Evolutionary conservation across 768 basidiomycete species (phyloP).

Genomic region (Sistotremastrum niveocremeum): DNA sequence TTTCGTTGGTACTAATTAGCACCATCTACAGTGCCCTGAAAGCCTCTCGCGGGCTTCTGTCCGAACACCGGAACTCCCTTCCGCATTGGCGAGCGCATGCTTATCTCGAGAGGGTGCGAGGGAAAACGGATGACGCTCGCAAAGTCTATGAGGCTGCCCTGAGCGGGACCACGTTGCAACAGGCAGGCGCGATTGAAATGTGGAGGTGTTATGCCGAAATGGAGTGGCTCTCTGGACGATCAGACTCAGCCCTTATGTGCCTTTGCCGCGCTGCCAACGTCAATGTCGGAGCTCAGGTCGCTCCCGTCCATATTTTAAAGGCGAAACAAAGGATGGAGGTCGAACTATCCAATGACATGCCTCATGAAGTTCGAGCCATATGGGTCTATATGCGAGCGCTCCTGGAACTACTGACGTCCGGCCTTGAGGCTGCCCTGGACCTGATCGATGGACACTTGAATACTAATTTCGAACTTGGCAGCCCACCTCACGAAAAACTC

Average conservation of each 20-base stretch:
- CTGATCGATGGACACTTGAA: slow-evolving; percentile 21
- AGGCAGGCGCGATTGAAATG: slow-evolving; percentile 28
- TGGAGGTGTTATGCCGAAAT: slow-evolving; percentile 83
- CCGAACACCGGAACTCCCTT: slow-evolving; percentile 40
- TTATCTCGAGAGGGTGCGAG: slow-evolving; percentile 53
- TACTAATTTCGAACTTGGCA: slow-evolving; percentile 10
- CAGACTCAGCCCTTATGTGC: slow-evolving; percentile 37
- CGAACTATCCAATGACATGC: slow-evolving; percentile 15
- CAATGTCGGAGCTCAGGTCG: slow-evolving; percentile 15
- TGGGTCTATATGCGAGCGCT: slow-evolving; percentile 57
- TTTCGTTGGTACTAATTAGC: slow-evolving; percentile 5
- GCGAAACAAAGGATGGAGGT: slow-evolving; percentile 54
- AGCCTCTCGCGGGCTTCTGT: slow-evolving; percentile 51
- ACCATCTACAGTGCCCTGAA: slow-evolving; percentile 42
- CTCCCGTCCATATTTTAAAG: slow-evolving; percentile 41
- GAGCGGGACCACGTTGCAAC: slow-evolving; percentile 26
- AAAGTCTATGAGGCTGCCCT: slow-evolving; percentile 67
- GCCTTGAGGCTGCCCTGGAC: slow-evolving; percentile 26
- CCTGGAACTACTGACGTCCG: slow-evolving; percentile 44
- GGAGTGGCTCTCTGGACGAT: slow-evolving; percentile 55
- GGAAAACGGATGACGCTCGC: slow-evolving; percentile 51
- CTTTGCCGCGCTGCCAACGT: slow-evolving; percentile 41
- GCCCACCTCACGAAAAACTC: slow-evolving; percentile 35
- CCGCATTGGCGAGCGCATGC: slow-evolving; percentile 67
- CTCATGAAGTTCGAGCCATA: slow-evolving; percentile 45